These are phyloP conservation scores for Globisporangium nodosum DNA, from an alignment of 352 stramenopile species.

Conservation along the genomic window DNA sequence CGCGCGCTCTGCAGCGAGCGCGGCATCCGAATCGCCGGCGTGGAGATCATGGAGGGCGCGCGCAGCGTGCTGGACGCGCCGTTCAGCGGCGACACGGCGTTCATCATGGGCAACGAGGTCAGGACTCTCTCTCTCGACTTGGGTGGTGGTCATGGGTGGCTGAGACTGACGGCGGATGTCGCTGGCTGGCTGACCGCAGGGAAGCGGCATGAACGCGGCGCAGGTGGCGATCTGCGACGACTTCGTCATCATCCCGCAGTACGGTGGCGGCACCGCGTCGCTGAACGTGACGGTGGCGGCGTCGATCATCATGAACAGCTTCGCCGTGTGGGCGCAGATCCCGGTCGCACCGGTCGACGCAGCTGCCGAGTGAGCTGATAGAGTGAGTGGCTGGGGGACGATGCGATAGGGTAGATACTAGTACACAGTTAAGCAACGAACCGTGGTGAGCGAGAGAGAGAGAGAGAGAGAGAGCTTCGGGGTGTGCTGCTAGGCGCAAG, in stretches of 20 bases:
- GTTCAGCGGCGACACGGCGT: constrained; percentile 81
- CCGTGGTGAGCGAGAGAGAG: no score
- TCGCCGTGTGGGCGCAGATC: constrained; percentile 66
- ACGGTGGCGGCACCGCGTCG: constrained; percentile 91
- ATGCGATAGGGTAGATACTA: no score
- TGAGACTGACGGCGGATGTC: background rate
- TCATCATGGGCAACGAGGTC: constrained; percentile 96
- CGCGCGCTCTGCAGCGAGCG: constrained; percentile 49
- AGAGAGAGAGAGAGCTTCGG: no score
- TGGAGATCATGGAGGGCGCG: constrained; percentile 91
- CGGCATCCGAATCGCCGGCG: constrained; percentile 84
- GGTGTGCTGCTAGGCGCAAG: no score
- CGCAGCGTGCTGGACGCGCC: constrained; percentile 64
- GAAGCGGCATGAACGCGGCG: constrained; percentile 88
- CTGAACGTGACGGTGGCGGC: constrained; percentile 95
- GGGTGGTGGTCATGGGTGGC: background rate
- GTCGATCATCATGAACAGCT: constrained; percentile 92
- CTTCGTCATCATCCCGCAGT: constrained; percentile 95
- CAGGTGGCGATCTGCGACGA: constrained; percentile 91
- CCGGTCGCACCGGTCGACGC: constrained; percentile 8
- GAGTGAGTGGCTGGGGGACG: background rate
- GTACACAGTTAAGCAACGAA: no score
- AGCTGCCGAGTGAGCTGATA: background rate
- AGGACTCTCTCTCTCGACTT: background rate
- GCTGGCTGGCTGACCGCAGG: constrained; percentile 23